Evolutionary conservation across 345 rosid genomes (phyloP), one percentile per base, ranked within the genome.

Genomic region (Eutrema yunnanense): DNA sequence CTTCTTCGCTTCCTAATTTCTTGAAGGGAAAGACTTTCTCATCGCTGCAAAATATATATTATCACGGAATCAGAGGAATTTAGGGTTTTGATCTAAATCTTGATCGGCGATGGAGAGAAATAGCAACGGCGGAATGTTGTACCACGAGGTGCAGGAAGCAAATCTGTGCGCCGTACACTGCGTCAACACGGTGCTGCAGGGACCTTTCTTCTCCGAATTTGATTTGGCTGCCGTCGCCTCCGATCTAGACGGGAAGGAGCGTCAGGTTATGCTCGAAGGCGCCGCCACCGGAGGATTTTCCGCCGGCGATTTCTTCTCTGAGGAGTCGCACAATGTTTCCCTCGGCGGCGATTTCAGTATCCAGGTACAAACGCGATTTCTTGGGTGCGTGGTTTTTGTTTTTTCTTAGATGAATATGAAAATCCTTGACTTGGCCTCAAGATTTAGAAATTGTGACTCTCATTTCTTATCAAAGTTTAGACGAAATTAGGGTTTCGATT

Each of bases 131-230:
- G 99, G 97, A 71, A 92, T 95, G 86, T 74, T 95, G 86, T 95
- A 95, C 84, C 96, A 92, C 76, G 96, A 95, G 89, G 99, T 95
- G 7, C 97, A 95, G 70, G 99, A 95, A 85, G 83, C 96, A 9
- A 92, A 90, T 85, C 90, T 95, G 2, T 92, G 99, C 84, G 99
- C 97, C 22, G 97, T 95, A 14, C 99, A 95, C 87, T 95, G 99
- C 84, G 96, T 92, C 63, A 95, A 95, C 86, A 87, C 96, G 47
- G 96, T 85, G 48, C 80, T 95, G 68, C 97, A 95, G 54, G 99
- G 99, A 6, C 97, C 99, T 3, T 92, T 95, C 85, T 95, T 92
- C 83, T 89, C 97, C 44, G 97, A 95, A 79, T 73, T 95, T 59
- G 96, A 91, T 85, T 82, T 94, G 79, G 98, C 96, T 52, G 97